Conservation (phyloP, 1,284 basidiomycete genomes). For the Trametes pubescens region DNA sequence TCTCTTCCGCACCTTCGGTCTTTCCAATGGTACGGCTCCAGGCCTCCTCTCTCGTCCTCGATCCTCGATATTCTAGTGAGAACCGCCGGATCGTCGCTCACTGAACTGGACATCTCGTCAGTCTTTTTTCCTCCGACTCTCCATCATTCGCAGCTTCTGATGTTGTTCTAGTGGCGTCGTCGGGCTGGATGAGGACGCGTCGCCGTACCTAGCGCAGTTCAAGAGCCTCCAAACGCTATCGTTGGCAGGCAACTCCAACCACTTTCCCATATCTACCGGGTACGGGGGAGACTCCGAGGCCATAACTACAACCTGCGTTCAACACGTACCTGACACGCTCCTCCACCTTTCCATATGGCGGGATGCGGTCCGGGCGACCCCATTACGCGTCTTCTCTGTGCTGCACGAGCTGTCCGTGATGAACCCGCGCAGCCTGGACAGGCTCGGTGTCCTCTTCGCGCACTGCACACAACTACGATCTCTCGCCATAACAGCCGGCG, state of each 20-base stretch:
- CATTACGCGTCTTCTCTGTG: conserved; percentile 5
- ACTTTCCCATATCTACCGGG: neutral
- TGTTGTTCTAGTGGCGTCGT: neutral
- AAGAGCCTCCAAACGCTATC: neutral
- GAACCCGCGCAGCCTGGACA: neutral
- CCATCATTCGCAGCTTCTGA: too few relatives aligned
- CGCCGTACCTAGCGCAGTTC: neutral
- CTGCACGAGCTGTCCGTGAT: conserved; percentile 20
- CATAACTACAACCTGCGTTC: neutral
- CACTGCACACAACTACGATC: conserved; percentile 19
- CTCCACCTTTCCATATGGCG: conserved; percentile 3
- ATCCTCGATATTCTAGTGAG: neutral
- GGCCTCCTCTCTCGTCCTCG: neutral
- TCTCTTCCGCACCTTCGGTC: neutral
- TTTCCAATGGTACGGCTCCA: neutral
- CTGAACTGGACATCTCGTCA: neutral
- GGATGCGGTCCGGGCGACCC: conserved; percentile 2
- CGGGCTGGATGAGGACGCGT: neutral
- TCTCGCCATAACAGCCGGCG: conserved; percentile 1
- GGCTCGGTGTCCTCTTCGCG: conserved; percentile 13
- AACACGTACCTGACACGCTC: neutral
- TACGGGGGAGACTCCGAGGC: neutral
- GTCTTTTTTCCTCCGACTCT: neutral
- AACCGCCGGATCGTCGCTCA: neutral
- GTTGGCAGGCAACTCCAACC: neutral